Evolutionary conservation across 805 yeast species (phyloP).

Genomic region (Ogataea thermomethanolica): DNA sequence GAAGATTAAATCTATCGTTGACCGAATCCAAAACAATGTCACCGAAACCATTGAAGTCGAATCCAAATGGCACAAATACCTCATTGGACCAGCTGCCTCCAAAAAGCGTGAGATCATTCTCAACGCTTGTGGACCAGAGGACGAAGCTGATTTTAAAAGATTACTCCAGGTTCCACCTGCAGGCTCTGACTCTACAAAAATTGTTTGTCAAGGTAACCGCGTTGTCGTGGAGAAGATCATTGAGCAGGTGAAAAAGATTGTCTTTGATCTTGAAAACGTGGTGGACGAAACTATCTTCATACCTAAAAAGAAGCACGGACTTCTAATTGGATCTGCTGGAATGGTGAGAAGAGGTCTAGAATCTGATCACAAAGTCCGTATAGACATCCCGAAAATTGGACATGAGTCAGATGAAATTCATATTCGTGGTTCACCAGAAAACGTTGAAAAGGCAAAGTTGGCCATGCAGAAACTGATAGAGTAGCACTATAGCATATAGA

Average conservation of each 20-base stretch:
- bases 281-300: conserved; percentile 51
- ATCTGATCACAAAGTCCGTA: conserved; percentile 57
- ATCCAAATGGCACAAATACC: conserved; percentile 66
- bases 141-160: conserved; percentile 46
- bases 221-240: conserved; percentile 66
- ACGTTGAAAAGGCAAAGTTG: conserved; percentile 58
- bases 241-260: conserved; percentile 57
- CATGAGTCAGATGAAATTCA: conserved; percentile 49
- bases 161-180: conserved; percentile 68
- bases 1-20: conserved; percentile 59
- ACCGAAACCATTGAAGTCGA: conserved; percentile 61
- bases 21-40: conserved; percentile 59
- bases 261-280: conserved; percentile 60
- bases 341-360: conserved; percentile 67
- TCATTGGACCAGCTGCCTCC: conserved; percentile 79
- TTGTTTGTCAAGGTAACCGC: conserved; percentile 74
- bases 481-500: conserved; percentile 36
- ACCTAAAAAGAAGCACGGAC: conserved; percentile 70
- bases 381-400: conserved; percentile 64
- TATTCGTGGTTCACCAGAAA: conserved; percentile 64
- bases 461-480: conserved; percentile 59
- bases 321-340: conserved; percentile 81
- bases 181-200: conserved; percentile 52
- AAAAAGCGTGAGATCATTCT: conserved; percentile 68
- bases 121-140: conserved; percentile 72